phyloP scores from a whole-genome alignment of 2,329 filamentous ascomycete species.

The Penicillium digitatum region DNA sequence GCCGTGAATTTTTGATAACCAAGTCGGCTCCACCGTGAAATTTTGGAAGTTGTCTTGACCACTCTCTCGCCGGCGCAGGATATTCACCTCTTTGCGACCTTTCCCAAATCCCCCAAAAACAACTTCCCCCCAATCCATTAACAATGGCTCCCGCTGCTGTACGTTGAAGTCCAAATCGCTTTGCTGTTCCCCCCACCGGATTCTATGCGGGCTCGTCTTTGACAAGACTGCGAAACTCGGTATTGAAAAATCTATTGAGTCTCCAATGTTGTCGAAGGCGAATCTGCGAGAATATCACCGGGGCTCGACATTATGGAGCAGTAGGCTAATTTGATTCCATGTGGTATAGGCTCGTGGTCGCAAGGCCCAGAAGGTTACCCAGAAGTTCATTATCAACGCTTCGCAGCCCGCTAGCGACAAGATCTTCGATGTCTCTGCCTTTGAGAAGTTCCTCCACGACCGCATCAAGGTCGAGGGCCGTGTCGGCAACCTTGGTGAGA shows the following conservation, averaged over 20 bases:
- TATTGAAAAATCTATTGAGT: constrained; percentile 26
- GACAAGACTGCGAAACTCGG: not conserved
- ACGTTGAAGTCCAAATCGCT: constrained; percentile 69
- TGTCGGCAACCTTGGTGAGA: constrained; percentile 95
- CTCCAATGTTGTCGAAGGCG: not conserved
- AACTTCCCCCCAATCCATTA: constrained; percentile 40
- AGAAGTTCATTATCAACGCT: constrained; percentile 96
- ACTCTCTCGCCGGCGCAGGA: constrained; percentile 65
- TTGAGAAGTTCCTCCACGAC: constrained; percentile 99
- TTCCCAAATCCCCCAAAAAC: constrained; percentile 34
- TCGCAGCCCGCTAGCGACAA: constrained; percentile 97
- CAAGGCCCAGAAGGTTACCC: constrained; percentile 49
- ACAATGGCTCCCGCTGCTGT: constrained; percentile 86
- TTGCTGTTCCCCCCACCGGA: constrained; percentile 75
- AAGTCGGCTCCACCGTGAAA: constrained; percentile 28
- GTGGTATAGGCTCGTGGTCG: constrained; percentile 44
- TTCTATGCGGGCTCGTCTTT: constrained; percentile 17
- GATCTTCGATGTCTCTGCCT: constrained; percentile 98
- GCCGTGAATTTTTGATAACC: constrained; percentile 16
- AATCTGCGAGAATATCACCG: constrained; percentile 10
- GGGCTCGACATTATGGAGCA: constrained; percentile 55
- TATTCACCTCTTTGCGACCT: constrained; percentile 79
- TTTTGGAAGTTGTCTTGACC: constrained; percentile 27
- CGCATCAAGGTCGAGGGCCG: constrained; percentile 98
- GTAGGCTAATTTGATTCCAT: constrained; percentile 83